A percentile compares a stretch with the other conserved stretches of the same genome.
phyloP scores from a whole-genome alignment of 2,329 filamentous ascomycete genomes.

The Chalara sp. region DNA sequence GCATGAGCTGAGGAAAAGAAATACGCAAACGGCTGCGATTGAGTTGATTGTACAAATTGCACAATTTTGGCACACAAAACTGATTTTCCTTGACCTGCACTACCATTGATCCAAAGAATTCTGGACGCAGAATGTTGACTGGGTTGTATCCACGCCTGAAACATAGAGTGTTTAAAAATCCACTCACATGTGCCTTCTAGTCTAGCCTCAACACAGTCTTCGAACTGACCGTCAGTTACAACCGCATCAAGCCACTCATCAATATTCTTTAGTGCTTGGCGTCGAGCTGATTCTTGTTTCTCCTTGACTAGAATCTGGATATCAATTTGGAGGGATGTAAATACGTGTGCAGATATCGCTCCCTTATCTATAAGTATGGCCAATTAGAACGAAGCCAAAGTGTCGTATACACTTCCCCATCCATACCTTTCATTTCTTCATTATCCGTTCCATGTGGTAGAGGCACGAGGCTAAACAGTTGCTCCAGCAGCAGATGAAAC shows the following conservation, averaged over 20 bases:
- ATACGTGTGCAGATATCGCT: not conserved
- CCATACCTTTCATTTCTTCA: too few relatives aligned
- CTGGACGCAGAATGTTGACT: not conserved
- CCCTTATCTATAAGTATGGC: too few relatives aligned
- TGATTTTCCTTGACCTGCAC: constrained; percentile 5
- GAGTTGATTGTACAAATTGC: constrained; percentile 2
- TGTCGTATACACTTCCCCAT: too few relatives aligned
- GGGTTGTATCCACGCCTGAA: constrained; percentile 2
- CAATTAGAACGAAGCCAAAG: too few relatives aligned
- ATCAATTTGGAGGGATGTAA: not conserved
- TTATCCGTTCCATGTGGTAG: not conserved
- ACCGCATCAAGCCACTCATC: constrained; percentile 1
- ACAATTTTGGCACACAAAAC: constrained; percentile 5
- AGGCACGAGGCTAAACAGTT: not conserved
- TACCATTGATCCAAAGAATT: constrained; percentile 6
- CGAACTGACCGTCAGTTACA: not conserved
- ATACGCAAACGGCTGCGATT: constrained; percentile 1
- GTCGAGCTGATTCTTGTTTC: not conserved
- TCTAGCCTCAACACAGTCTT: not conserved
- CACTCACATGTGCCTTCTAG: not conserved
- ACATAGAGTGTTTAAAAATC: not conserved
- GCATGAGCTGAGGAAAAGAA: constrained; percentile 2
- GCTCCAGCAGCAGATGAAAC: not conserved
- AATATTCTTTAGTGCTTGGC: constrained; percentile 1
- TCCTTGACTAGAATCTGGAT: not conserved